These are phyloP conservation scores for Aspergillus aculeatus DNA, from an alignment of 2,329 filamentous ascomycete genomes.

Conservation along the genomic window DNA sequence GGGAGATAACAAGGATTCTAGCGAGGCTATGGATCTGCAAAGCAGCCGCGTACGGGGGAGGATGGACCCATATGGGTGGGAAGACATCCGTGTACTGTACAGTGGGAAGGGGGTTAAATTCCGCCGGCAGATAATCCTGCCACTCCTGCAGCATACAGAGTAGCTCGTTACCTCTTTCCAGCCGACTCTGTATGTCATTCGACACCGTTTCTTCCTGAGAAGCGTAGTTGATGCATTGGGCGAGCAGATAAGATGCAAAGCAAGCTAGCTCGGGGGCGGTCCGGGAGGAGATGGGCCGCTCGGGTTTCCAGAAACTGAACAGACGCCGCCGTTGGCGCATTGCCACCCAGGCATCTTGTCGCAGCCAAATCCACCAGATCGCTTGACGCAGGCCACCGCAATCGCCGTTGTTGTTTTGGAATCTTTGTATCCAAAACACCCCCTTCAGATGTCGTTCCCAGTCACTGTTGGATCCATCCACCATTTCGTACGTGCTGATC, in stretches of 20 bases:
- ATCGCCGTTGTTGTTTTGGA: constrained; percentile 60
- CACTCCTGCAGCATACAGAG: constrained; percentile 53
- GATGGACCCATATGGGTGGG: constrained; percentile 53
- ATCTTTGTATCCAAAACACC: constrained; percentile 66
- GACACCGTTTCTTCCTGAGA: constrained; percentile 51
- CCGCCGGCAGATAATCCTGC: constrained; percentile 43
- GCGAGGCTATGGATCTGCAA: constrained; percentile 56
- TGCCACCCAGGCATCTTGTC: constrained; percentile 66
- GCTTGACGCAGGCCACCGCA: constrained; percentile 57
- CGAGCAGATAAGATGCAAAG: constrained; percentile 55
- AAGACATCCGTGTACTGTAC: constrained; percentile 36
- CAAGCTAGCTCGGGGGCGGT: constrained; percentile 56
- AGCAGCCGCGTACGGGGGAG: constrained; percentile 48
- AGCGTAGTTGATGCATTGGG: constrained; percentile 59
- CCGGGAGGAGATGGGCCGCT: constrained; percentile 49
- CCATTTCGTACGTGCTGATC: constrained; percentile 66
- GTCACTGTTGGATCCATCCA: constrained; percentile 56
- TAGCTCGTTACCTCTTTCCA: constrained; percentile 48
- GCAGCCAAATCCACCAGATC: constrained; percentile 66
- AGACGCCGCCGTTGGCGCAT: constrained; percentile 58
- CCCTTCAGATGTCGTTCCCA: constrained; percentile 65
- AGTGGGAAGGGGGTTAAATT: constrained; percentile 44
- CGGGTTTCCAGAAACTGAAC: constrained; percentile 60
- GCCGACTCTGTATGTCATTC: constrained; percentile 43
- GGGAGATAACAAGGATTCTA: constrained; percentile 53